Conservation (phyloP, 2,329 filamentous ascomycete genomes). For the Talaromyces sp. region DNA sequence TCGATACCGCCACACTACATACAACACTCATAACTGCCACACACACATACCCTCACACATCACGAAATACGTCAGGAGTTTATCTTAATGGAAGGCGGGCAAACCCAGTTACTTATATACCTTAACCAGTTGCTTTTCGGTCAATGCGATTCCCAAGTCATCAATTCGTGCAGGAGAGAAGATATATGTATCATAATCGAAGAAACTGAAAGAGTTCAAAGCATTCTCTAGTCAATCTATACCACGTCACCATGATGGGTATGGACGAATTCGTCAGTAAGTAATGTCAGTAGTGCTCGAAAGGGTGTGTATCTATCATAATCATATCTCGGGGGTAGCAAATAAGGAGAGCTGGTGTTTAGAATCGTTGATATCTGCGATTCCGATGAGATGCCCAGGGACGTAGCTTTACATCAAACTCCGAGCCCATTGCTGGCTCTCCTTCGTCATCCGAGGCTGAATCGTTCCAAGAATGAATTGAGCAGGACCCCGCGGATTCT, state of each 20-base stretch:
- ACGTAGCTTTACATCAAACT: slow-evolving; percentile 59
- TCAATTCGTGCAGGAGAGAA: neutral
- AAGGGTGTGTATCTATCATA: neutral
- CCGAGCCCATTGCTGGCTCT: slow-evolving; percentile 55
- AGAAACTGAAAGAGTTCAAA: neutral
- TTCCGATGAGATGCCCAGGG: slow-evolving; percentile 14
- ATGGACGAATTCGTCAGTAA: neutral
- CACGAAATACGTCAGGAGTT: neutral
- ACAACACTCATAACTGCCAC: neutral
- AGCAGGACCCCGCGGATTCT: slow-evolving; percentile 69
- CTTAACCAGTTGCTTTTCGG: neutral
- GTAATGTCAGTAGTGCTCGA: neutral
- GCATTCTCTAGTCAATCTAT: slow-evolving; percentile 1
- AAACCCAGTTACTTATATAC: neutral
- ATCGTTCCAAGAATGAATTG: slow-evolving; percentile 75
- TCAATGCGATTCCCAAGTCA: neutral
- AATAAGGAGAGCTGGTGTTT: neutral
- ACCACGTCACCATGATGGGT: neutral
- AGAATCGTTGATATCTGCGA: neutral
- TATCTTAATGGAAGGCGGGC: neutral
- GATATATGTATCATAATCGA: neutral
- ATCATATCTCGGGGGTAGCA: neutral
- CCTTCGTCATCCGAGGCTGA: slow-evolving; percentile 61
- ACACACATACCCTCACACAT: neutral
- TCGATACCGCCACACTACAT: neutral